A percentile compares a stretch with the other conserved stretches of the same genome.
phyloP scores from a whole-genome alignment of 176 grass and related monocot genomes.

The Ananas comosus region DNA sequence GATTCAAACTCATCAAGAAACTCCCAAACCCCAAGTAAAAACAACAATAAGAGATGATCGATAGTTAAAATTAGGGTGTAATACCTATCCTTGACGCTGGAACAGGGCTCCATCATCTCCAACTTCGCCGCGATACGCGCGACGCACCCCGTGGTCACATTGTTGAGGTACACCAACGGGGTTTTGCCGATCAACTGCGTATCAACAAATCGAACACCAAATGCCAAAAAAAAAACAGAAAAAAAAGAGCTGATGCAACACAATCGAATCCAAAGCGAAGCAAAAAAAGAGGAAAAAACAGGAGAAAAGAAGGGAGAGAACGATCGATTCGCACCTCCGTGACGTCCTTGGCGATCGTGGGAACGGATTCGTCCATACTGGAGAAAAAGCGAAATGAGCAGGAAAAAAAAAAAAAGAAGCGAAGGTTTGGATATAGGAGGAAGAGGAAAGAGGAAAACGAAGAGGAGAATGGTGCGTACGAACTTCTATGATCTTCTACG shows the following conservation, averaged over 20 bases:
- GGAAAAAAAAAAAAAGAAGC: no score
- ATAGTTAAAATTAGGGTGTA: no score
- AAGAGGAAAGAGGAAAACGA: no score
- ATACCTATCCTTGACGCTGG: slow-evolving; percentile 94
- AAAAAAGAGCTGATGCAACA: no score
- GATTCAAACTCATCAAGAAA: background rate
- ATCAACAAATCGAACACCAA: background rate
- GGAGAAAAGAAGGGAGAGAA: background rate
- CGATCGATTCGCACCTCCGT: slow-evolving; percentile 39
- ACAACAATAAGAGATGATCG: background rate
- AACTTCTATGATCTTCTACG: no score
- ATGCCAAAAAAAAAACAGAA: no score
- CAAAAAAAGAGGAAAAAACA: background rate
- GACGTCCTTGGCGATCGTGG: slow-evolving; percentile 55
- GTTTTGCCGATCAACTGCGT: slow-evolving; percentile 80
- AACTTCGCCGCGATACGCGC: slow-evolving; percentile 74
- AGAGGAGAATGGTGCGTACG: no score
- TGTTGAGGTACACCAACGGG: slow-evolving; percentile 85
- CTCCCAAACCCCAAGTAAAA: background rate
- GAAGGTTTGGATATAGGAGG: no score
- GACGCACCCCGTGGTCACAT: slow-evolving; percentile 58
- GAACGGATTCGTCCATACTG: no score
- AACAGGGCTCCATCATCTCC: slow-evolving; percentile 96
- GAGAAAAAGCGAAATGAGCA: no score
- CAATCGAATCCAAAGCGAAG: background rate